Evolutionary conservation across 2,329 filamentous ascomycete genomes (phyloP).

Genomic region (Blastomyces parvus): DNA sequence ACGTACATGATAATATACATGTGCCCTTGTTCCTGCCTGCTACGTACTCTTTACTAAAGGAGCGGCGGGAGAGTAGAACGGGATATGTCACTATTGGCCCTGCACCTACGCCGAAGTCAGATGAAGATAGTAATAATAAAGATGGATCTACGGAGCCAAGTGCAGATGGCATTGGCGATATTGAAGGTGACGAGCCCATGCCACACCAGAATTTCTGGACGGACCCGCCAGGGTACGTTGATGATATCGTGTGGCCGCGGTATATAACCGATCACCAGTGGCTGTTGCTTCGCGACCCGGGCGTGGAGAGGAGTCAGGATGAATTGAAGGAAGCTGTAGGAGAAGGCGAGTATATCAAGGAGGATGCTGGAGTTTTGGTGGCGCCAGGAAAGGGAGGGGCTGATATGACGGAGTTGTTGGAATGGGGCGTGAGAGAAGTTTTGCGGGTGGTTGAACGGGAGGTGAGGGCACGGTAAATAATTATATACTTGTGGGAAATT

Average conservation of each 20-base stretch:
- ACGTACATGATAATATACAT: conserved; percentile 46
- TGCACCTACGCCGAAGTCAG: conserved; percentile 21
- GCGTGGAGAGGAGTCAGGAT: conserved; percentile 12
- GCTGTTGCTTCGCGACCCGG: conserved; percentile 57
- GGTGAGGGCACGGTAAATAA: not conserved
- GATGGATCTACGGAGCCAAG: not conserved
- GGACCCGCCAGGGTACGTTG: conserved; percentile 89
- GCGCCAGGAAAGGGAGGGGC: conserved; percentile 46
- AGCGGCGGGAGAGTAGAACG: conserved; percentile 32
- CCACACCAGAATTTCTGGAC: conserved; percentile 72
- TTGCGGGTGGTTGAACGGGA: conserved; percentile 33
- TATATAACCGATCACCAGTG: conserved; percentile 74
- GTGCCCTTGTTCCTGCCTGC: conserved; percentile 70
- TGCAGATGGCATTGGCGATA: conserved; percentile 22
- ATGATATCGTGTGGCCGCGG: conserved; percentile 91
- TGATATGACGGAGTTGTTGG: conserved; percentile 53
- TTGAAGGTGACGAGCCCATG: conserved; percentile 28
- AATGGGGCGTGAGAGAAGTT: conserved; percentile 59
- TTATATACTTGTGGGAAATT: not conserved
- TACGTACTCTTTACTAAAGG: conserved; percentile 43
- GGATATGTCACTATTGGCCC: conserved; percentile 41
- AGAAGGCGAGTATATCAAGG: conserved; percentile 28
- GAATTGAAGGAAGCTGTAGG: conserved; percentile 25
- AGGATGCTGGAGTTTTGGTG: conserved; percentile 39
- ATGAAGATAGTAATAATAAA: not conserved